These are phyloP conservation scores for Eudorina sp. DNA, from an alignment of 139 green algal species.

Conservation along the genomic window DNA sequence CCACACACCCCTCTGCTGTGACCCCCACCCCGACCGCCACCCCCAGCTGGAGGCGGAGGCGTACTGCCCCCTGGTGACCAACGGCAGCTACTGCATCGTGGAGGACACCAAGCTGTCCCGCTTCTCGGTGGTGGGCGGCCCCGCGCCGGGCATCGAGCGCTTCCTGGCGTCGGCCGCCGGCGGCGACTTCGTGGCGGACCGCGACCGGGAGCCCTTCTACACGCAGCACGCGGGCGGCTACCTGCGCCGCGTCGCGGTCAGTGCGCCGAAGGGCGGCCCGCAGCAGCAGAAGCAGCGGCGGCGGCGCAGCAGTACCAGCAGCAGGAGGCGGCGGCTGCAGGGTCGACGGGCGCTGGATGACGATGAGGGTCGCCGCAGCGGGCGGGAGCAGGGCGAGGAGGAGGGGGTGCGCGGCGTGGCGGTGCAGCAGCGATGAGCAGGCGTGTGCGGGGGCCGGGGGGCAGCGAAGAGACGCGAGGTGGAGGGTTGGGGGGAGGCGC, in stretches of 20 bases:
- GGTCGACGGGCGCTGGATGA: background rate
- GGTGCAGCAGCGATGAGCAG: too few relatives aligned
- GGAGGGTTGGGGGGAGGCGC: too few relatives aligned
- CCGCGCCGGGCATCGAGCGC: conserved; percentile 9
- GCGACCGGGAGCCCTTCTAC: conserved; percentile 57
- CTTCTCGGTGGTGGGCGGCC: conserved; percentile 16
- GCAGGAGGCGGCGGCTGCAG: background rate
- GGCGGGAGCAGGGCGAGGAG: too few relatives aligned
- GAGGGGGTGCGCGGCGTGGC: too few relatives aligned
- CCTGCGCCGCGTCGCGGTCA: background rate
- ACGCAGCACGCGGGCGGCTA: conserved; percentile 64
- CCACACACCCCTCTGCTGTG: too few relatives aligned
- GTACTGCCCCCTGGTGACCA: conserved; percentile 61
- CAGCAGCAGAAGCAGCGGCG: background rate
- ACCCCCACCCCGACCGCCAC: too few relatives aligned
- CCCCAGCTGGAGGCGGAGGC: conserved; percentile 38
- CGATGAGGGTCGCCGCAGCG: too few relatives aligned
- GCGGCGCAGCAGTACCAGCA: background rate
- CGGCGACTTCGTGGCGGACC: conserved; percentile 48
- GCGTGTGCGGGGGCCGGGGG: too few relatives aligned
- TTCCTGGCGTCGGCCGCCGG: background rate
- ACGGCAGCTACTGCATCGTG: conserved; percentile 64
- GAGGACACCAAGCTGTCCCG: conserved; percentile 65
- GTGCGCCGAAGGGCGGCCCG: background rate
- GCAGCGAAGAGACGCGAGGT: too few relatives aligned